Percentiles rank a stretch among this genome's conserved stretches.
These are phyloP conservation scores for Chaetomidium leptoderma DNA, from an alignment of 495 filamentous ascomycete species.

Conservation along the genomic window DNA sequence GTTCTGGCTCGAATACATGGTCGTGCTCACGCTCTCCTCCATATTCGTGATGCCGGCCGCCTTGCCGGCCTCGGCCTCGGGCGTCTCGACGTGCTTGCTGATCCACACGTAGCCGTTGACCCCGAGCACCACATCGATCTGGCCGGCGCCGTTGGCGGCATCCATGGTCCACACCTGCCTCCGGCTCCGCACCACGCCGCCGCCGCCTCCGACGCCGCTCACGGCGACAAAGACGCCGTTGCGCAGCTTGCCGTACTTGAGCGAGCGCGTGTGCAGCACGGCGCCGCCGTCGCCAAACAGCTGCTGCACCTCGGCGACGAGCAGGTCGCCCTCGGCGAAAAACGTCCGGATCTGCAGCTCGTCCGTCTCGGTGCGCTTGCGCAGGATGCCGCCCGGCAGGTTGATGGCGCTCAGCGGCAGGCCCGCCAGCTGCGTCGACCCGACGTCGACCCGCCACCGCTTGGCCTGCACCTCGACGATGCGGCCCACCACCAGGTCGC, in stretches of 20 bases:
- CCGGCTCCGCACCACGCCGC: slow-evolving; percentile 73
- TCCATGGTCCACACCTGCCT: slow-evolving; percentile 82
- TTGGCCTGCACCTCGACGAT: slow-evolving; percentile 86
- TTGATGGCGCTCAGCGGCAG: slow-evolving; percentile 88
- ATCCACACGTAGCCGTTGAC: slow-evolving; percentile 98
- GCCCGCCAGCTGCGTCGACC: slow-evolving; percentile 71
- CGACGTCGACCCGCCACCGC: slow-evolving; percentile 92
- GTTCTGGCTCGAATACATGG: slow-evolving; percentile 87
- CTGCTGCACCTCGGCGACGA: slow-evolving; percentile 87
- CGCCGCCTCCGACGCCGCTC: slow-evolving; percentile 70
- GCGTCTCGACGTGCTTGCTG: slow-evolving; percentile 63
- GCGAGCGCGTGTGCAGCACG: slow-evolving; percentile 76
- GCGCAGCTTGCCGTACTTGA: slow-evolving; percentile 91
- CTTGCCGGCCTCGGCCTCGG: slow-evolving; percentile 40
- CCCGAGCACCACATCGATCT: slow-evolving; percentile 81
- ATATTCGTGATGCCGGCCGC: slow-evolving; percentile 63
- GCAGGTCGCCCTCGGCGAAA: slow-evolving; percentile 83
- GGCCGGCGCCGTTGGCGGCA: slow-evolving; percentile 59
- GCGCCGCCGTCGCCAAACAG: slow-evolving; percentile 78
- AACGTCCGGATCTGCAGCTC: slow-evolving; percentile 93
- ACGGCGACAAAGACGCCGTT: slow-evolving; percentile 88
- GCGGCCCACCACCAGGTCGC: slow-evolving; percentile 88
- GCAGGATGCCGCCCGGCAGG: slow-evolving; percentile 85
- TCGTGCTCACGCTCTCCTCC: slow-evolving; percentile 67
- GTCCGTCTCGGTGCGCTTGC: slow-evolving; percentile 86